Evolutionary conservation across 768 basidiomycete genomes (phyloP).

Genomic region (Calocybe cyanea): DNA sequence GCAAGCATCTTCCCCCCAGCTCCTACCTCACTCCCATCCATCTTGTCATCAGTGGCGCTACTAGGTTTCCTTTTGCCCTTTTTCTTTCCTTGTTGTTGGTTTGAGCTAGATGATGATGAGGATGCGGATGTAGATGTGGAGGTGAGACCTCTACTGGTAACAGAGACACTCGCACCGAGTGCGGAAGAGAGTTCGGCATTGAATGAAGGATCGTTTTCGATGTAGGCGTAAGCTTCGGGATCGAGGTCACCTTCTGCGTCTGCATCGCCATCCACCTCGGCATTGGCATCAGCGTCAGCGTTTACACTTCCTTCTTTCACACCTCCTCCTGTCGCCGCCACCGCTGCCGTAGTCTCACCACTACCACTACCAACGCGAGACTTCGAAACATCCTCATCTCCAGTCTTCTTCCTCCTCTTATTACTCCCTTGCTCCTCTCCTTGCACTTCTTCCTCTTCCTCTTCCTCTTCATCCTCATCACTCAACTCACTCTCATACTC

Average conservation of each 20-base stretch:
- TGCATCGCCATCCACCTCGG: slow-evolving; percentile 22
- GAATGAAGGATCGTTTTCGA: slow-evolving; percentile 35
- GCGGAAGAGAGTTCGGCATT: slow-evolving; percentile 33
- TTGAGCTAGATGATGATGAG: too few relatives aligned
- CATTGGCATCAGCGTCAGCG: not conserved
- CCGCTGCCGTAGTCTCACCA: not conserved
- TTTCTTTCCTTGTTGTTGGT: too few relatives aligned
- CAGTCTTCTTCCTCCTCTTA: not conserved
- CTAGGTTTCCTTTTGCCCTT: not conserved
- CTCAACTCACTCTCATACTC: slow-evolving; percentile 21
- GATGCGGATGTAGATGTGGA: too few relatives aligned
- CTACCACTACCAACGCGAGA: too few relatives aligned
- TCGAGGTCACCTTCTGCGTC: slow-evolving; percentile 32
- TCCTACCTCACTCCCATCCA: not conserved
- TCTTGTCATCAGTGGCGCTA: too few relatives aligned
- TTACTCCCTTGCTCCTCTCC: not conserved
- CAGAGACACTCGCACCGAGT: not conserved
- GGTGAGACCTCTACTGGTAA: too few relatives aligned
- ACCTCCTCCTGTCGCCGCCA: not conserved
- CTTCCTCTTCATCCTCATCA: slow-evolving; percentile 7
- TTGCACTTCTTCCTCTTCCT: slow-evolving; percentile 6
- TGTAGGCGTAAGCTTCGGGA: slow-evolving; percentile 25
- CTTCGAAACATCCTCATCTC: not conserved
- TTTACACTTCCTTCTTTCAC: too few relatives aligned
- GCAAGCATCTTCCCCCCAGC: slow-evolving; percentile 16